Base-by-base conservation (phyloP, 257 asterid species). In the Plectranthus barbatus region DNA sequence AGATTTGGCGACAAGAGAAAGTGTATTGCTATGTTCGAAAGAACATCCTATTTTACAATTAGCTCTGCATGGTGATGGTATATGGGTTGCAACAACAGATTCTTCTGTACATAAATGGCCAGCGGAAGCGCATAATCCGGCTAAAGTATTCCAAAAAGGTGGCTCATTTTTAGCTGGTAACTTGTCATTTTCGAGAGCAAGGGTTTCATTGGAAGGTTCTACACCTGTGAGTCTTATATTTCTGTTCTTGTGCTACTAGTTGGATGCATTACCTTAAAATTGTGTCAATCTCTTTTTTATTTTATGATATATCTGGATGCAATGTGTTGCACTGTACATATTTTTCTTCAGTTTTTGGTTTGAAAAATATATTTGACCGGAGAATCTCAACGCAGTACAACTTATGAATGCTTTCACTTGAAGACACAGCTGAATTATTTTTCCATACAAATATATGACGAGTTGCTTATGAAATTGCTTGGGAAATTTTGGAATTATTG, bases 141-240 rank as follows among this genome's bases (percentile, higher is more conserved):
- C 68, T 72, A 92, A 86, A 81, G 81, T 84, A 76, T 86, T 86
- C 61, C 85, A 92, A 75, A 78, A 77, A 78, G 99, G 99, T 18
- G 95, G 96, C 67, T 89, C 99, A 13, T 92, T 92, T 76, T 85
- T 86, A 77, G 99, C 99, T 54, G 97, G 99, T 58, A 92, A 89
- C 83, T 86, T 92, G 82, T 92, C 95, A 39, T 92, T 92, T 81
- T 89, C 97, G 56, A 85, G 99, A 77, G 92, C 99, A 37, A 82
- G 95, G 86, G 81, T 83, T 62, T 89, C 97, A 39, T 49, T 89
- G 58, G 99, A 92, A 80, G 99, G 97, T 45, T 92, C 99, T 24
- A 84, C 94, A 64, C 99, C 97, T 59, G 99, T 92, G 85, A 83
- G 98, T 86, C 56, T 6, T 33, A 60, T 17, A 71, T 61, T 37